Evolutionary conservation across 2,329 filamentous ascomycete species (phyloP), one percentile per base, ranked within the genome.

Genomic region (Sclerotinia minor): DNA sequence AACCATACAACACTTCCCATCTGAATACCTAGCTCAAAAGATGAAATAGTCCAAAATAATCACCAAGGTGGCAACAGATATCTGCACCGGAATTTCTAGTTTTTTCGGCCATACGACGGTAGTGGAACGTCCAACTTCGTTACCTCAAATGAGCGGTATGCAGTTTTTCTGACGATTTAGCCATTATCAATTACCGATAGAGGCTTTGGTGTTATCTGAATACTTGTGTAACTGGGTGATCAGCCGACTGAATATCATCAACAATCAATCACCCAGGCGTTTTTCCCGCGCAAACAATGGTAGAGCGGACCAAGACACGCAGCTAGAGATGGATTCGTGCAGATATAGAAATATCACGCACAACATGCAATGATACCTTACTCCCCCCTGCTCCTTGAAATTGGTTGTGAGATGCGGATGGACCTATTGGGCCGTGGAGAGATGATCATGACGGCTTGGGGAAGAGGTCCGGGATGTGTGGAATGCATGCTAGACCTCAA

Each of bases 251-350:
- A 69, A 68, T 41, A 68, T 66, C 21, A 73, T 74, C 57, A 72
- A 71, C n/a, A 67, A 70, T n/a, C n/a, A 67, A 70, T n/a, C 57
- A 35, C 1, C 68, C 72, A 64, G 74, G 75, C 0, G 68, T 75
- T 26, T 54, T 54, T 13, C 70, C 71, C 35, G 72, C 72, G 15
- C 35, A 72, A 72, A 55, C 35, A 11, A 64, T 73, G 68, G 64
- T 70, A 17, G 57, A 53, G 5, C 19, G 60, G 53, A 64, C 69
- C 3, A 71, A 68, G 47, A 67, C 59, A 54, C 65, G 67, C 44
- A 60, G 72, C 47, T 26, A 67, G 41, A 61, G 44, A 26, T 71
- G 64, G 66, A 52, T 67, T 55, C 41, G 17, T 45, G 59, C 55
- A 67, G 64, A 41, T 15, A 38, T 60, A n/a, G 13, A n/a, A 32